Evolutionary conservation across 164 flowering plant genomes (phyloP).

Genomic region (Euptelea pleiosperma): DNA sequence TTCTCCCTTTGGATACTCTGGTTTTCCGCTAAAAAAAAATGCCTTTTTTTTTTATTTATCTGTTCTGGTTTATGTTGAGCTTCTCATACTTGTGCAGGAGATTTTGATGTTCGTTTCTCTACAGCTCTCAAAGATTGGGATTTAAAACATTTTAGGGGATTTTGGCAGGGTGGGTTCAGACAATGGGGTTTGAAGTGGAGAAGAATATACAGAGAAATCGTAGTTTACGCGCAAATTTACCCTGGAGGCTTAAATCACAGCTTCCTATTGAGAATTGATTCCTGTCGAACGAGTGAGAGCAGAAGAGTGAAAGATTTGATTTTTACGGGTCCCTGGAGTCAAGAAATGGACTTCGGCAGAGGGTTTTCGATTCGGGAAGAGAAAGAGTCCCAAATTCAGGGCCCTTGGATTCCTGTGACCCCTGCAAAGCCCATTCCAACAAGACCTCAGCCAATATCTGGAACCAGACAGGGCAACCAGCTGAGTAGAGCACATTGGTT

Average conservation of each 20-base stretch:
- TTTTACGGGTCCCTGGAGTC: conserved; percentile 1
- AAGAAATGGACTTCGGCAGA: conserved; percentile 17
- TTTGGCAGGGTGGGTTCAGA: conserved; percentile 1
- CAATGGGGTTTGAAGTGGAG: conserved; percentile 11
- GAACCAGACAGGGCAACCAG: conserved; percentile 8
- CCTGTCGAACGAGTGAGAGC: background rate
- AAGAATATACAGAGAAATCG: conserved; percentile 1
- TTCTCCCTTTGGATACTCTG: too few relatives aligned
- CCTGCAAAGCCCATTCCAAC: conserved; percentile 21
- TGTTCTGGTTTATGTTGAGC: background rate
- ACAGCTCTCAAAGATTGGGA: too few relatives aligned
- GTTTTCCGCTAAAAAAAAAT: too few relatives aligned
- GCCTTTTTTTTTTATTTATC: too few relatives aligned
- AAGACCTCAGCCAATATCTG: background rate
- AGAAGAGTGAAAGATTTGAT: conserved; percentile 5
- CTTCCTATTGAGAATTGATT: background rate
- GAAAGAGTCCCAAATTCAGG: conserved; percentile 1
- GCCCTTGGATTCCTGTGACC: conserved; percentile 17
- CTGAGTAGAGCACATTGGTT: background rate
- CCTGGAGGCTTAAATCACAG: background rate
- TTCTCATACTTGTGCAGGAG: too few relatives aligned
- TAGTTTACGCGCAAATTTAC: background rate
- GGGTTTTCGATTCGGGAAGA: conserved; percentile 4
- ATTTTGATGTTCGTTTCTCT: too few relatives aligned
- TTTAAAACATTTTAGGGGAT: too few relatives aligned